phyloP scores from a whole-genome alignment of 2,329 filamentous ascomycete species.

The Sarocladium oryzae region DNA sequence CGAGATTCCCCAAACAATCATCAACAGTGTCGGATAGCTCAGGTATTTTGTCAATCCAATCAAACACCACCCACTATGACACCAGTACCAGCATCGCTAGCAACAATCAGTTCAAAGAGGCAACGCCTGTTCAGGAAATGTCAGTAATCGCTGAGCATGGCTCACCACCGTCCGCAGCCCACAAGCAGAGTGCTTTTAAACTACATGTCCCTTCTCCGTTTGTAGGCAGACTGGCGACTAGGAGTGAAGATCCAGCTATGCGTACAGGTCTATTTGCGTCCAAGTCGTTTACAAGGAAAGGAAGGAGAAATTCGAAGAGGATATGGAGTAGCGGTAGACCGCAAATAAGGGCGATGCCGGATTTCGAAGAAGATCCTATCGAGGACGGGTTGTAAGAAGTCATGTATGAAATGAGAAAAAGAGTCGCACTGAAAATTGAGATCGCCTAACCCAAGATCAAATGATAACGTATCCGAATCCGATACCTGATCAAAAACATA shows the following conservation, averaged over 20 bases:
- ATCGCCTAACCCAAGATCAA: not conserved
- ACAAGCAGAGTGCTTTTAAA: constrained; percentile 15
- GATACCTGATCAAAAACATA: too few relatives aligned
- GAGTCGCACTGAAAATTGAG: not conserved
- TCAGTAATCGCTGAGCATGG: not conserved
- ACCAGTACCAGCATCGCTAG: too few relatives aligned
- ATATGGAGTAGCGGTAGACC: constrained; percentile 21
- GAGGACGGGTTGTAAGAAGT: constrained; percentile 17
- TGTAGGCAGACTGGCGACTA: constrained; percentile 21
- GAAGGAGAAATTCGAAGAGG: constrained; percentile 12
- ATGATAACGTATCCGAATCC: too few relatives aligned
- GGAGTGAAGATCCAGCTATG: constrained; percentile 7
- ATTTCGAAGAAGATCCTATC: constrained; percentile 27
- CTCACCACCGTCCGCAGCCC: not conserved
- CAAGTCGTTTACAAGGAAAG: constrained; percentile 9
- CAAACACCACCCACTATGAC: too few relatives aligned
- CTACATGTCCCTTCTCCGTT: constrained; percentile 27
- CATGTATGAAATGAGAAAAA: not conserved
- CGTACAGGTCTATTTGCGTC: too few relatives aligned
- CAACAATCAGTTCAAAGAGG: not conserved
- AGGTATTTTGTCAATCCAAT: too few relatives aligned
- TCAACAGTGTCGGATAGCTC: too few relatives aligned
- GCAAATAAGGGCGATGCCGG: constrained; percentile 26
- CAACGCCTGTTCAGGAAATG: not conserved
- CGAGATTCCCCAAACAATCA: too few relatives aligned